Base-by-base conservation (phyloP, 257 asterid species). In the Solanum peruvianum region DNA sequence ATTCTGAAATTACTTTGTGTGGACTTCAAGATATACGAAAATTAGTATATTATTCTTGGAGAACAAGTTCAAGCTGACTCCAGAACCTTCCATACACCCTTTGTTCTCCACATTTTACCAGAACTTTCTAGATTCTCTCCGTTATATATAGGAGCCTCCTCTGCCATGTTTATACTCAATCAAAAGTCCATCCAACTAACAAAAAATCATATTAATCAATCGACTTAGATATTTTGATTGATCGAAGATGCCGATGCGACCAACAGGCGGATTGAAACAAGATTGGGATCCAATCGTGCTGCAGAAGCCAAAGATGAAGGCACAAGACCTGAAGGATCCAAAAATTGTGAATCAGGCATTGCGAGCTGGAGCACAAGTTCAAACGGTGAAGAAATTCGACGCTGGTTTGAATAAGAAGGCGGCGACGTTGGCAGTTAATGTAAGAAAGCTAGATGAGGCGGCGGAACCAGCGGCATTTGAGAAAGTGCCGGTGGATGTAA, bases 211-310 rank as follows among this genome's bases (percentile, higher is more conserved):
- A 41, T 75, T 7, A n/a, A 41, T 23, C 1, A 11, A 39, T 7
- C 3, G 5, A 33, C 4, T 64, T n/a, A 4, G 14, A 7, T 52
- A 11, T 69, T n/a, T 33, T n/a, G 64, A 56, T 52, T 2, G 12
- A 47, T 20, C 66, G 14, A 87, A 80, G 42, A 92, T 92, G 94
- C 91, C 89, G 31, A 88, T 81, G 86, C 88, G 93, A 76, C 11
- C 70, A 25, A 62, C 89, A 5, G 90, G 92, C 2, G 88, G 86
- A 7, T 82, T 92, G 27, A 83, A 82, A 71, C 92, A 90, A 64
- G 92, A 92, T 11, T 90, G 94, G 94, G 92, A 92, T 66, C 90
- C 92, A 2, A 89, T 92, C 66, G 93, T 92, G 87, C 89, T 92
- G 16, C 93, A 89, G 33, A 92, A 90, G 87, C 86, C 87, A 1